Conservation (phyloP, 371 early-diverging fungal species). For the Mucor plumbeus region DNA sequence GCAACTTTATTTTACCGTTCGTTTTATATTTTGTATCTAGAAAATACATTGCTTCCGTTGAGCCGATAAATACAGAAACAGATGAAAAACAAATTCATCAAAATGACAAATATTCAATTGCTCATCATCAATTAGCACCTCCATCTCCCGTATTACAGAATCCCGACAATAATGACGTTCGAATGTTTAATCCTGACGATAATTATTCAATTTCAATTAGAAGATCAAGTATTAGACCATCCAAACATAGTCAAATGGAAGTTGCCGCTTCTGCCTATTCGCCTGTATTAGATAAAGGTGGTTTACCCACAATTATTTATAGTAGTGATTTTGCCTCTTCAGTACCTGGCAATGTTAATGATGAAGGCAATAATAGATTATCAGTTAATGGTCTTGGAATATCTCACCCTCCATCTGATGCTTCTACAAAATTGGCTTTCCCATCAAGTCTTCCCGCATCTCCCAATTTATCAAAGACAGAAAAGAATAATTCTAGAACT, state of each 20-base stretch:
- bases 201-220: slow-evolving; percentile 44
- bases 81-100: background rate
- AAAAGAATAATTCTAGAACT: background rate
- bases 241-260: slow-evolving; percentile 29
- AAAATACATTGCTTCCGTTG: slow-evolving; percentile 42
- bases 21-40: slow-evolving; percentile 73
- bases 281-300: slow-evolving; percentile 10
- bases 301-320: slow-evolving; percentile 25
- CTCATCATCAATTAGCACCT: background rate
- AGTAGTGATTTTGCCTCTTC: slow-evolving; percentile 6
- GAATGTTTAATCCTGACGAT: slow-evolving; percentile 48
- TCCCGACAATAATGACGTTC: slow-evolving; percentile 33
- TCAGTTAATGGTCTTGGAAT: slow-evolving; percentile 21
- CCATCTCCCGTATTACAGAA: slow-evolving; percentile 18
- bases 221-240: slow-evolving; percentile 30
- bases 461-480: background rate
- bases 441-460: background rate
- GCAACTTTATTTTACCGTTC: slow-evolving; percentile 81
- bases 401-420: slow-evolving; percentile 12
- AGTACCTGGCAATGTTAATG: background rate
- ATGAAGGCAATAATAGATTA: background rate
- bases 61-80: slow-evolving; percentile 8
- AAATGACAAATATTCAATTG: slow-evolving; percentile 3
- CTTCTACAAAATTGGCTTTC: background rate
- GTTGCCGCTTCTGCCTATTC: slow-evolving; percentile 16